Base-by-base conservation (phyloP, 345 rosid species). In the Acer campestre region DNA sequence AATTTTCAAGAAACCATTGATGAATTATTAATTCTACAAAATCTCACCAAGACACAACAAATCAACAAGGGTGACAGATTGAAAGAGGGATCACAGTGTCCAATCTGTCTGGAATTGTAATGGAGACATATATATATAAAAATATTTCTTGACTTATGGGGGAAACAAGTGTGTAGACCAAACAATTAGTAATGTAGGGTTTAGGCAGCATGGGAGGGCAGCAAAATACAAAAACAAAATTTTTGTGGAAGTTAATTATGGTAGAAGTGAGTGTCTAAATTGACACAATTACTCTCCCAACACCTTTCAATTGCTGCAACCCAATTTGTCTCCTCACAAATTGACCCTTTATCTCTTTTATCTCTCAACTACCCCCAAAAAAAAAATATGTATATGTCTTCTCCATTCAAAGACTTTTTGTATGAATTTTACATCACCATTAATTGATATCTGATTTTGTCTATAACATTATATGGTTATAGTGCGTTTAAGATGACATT, bases 281-380 rank as follows among this genome's bases (percentile, higher is more conserved):
- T 13, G 40, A 40, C 42, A 61, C 61, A 48, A 74, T 48, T 65
- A 31, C 31, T 51, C 29, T 68, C 68, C 78, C 76, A 72, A 58
- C 78, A 64, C 16, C 67, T 64, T 79, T 71, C 77, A 68, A 76
- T 18, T 51, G 63, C 31, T 63, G 70, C 51, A 53, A 48, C 78
- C 68, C 66, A 48, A 59, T 16, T 20, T 75, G 68, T 38, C 77
- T 68, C 75, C 68, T 53, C 78, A 55, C 70, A 38, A 59, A 77
- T 70, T 83, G 80, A 80, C 77, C 70, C 56, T 69, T 70, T 20
- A 66, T 38, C 81, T 10, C 69, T 44, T 13, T 46, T 16, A 62
- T 62, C 23, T 74, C 69, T 44, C 61, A 63, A 62, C 59, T 6
- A 10, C 27, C 48, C 11, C 18, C 1, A 0, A 14, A 13, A 62